A percentile compares a stretch with the other conserved stretches of the same genome.
phyloP scores from a whole-genome alignment of 805 yeast species.

The Metschnikowia picachoensis region DNA sequence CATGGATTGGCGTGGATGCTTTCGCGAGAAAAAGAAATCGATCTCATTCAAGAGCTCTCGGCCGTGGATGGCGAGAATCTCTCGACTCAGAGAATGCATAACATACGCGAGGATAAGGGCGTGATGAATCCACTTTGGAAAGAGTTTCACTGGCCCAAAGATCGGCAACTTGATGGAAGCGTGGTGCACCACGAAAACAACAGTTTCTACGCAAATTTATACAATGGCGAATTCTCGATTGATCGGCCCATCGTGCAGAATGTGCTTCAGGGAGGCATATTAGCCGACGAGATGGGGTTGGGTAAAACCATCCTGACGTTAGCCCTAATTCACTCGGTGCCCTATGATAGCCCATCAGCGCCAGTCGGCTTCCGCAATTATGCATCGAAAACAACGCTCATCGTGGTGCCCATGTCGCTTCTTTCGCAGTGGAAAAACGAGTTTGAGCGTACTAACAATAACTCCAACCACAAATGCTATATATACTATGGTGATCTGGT shows the following conservation, averaged over 20 bases:
- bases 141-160: slow-evolving; percentile 69
- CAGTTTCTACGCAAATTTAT: slow-evolving; percentile 69
- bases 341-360: slow-evolving; percentile 39
- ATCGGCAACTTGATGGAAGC: slow-evolving; percentile 18
- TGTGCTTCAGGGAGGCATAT: slow-evolving; percentile 72
- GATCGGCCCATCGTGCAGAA: slow-evolving; percentile 63
- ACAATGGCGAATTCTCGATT: slow-evolving; percentile 73
- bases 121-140: slow-evolving; percentile 85
- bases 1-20: slow-evolving; percentile 90
- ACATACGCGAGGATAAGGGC: slow-evolving; percentile 39
- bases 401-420: slow-evolving; percentile 87
- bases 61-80: slow-evolving; percentile 19
- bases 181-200: slow-evolving; percentile 14
- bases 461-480: slow-evolving; percentile 42
- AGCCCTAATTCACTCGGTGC: slow-evolving; percentile 65
- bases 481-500: slow-evolving; percentile 74
- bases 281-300: slow-evolving; percentile 96
- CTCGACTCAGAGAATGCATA: slow-evolving; percentile 26
- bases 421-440: slow-evolving; percentile 91
- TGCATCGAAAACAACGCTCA: slow-evolving; percentile 69
- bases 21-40: slow-evolving; percentile 65
- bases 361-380: slow-evolving; percentile 32
- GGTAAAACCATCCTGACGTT: slow-evolving; percentile 89
- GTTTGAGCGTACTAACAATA: slow-evolving; percentile 54
- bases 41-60: slow-evolving; percentile 34